Conservation (phyloP, 495 filamentous ascomycete species). For the Cercophora samala region DNA sequence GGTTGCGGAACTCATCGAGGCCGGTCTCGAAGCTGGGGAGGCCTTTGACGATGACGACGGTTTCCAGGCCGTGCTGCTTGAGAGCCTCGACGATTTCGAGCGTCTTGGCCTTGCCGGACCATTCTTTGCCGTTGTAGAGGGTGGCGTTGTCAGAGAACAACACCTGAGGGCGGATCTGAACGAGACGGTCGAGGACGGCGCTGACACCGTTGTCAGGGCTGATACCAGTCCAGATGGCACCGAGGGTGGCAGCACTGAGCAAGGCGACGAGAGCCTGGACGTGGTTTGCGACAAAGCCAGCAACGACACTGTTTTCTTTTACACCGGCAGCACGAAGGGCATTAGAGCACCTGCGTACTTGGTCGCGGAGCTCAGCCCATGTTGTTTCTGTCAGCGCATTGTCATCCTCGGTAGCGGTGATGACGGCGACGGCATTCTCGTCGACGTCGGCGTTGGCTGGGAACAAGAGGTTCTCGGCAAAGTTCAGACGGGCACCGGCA, state of each 20-base stretch:
- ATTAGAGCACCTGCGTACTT: conserved; percentile 68
- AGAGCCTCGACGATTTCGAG: conserved; percentile 64
- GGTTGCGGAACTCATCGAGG: conserved; percentile 43
- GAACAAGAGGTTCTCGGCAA: conserved; percentile 88
- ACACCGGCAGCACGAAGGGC: conserved; percentile 65
- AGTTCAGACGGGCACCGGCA: conserved; percentile 72
- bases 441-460: conserved; percentile 50
- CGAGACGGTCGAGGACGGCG: conserved; percentile 72
- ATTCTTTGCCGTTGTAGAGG: conserved; percentile 82
- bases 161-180: conserved; percentile 74
- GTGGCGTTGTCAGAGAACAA: conserved; percentile 85
- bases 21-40: conserved; percentile 48
- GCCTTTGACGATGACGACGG: conserved; percentile 69
- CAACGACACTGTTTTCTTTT: conserved; percentile 68
- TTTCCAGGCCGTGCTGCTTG: conserved; percentile 54
- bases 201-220: conserved; percentile 76
- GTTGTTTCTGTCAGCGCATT: conserved; percentile 60
- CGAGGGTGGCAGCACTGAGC: conserved; percentile 73
- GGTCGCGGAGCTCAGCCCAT: conserved; percentile 78
- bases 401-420: conserved; percentile 67
- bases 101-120: conserved; percentile 68
- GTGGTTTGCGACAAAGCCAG: conserved; percentile 84
- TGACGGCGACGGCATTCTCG: conserved; percentile 62
- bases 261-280: conserved; percentile 79
- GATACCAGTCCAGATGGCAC: conserved; percentile 87